Evolutionary conservation across 257 asterid genomes (phyloP).

Genomic region (Craterostigma plantagineum): DNA sequence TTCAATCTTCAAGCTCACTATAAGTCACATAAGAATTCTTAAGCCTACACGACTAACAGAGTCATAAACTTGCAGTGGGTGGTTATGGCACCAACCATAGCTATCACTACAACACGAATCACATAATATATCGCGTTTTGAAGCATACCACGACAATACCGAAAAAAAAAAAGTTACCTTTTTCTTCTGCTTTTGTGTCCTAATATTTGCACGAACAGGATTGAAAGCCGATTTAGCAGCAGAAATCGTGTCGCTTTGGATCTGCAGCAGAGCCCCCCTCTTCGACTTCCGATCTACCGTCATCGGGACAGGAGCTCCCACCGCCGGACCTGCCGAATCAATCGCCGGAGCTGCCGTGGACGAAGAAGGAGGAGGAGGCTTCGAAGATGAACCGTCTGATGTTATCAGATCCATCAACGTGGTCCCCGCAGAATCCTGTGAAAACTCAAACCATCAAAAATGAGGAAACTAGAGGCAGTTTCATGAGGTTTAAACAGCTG

Average conservation of each 20-base stretch:
- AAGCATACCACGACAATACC: no score
- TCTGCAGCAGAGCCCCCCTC: slow-evolving; percentile 87
- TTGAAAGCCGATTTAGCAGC: slow-evolving; percentile 84
- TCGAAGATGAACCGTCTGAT: slow-evolving; percentile 62
- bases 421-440: slow-evolving; percentile 77
- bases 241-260: slow-evolving; percentile 89
- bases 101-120: no score
- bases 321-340: slow-evolving; percentile 31
- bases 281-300: slow-evolving; percentile 64
- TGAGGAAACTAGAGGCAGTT: no score
- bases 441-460: not conserved
- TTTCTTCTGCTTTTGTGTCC: slow-evolving; percentile 74
- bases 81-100: no score
- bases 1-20: no score
- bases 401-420: slow-evolving; percentile 98
- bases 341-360: no score
- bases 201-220: slow-evolving; percentile 56
- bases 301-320: slow-evolving; percentile 36
- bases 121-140: no score
- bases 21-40: no score
- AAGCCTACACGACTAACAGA: no score
- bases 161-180: no score
- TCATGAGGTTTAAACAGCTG: no score
- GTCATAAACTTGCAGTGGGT: no score
- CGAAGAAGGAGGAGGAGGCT: slow-evolving; percentile 28